These are phyloP conservation scores for Candida tropicalis DNA, from an alignment of 1,139 yeast species.

Conservation along the genomic window DNA sequence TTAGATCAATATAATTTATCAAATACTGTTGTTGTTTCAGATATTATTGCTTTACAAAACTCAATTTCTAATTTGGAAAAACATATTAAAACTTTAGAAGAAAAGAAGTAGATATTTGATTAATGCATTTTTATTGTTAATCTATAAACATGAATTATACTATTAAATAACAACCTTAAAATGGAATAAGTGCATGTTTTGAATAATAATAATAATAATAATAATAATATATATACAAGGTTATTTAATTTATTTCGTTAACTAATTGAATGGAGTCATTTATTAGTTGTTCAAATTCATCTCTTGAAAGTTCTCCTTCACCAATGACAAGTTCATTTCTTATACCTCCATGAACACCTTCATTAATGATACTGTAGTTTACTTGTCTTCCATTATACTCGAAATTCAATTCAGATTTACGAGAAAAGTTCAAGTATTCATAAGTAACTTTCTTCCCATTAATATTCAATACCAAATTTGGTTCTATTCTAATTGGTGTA, in stretches of 20 bases:
- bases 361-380: slow-evolving; percentile 54
- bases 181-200: slow-evolving; percentile 2
- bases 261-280: slow-evolving; percentile 30
- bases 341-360: slow-evolving; percentile 59
- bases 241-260: slow-evolving; percentile 13
- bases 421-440: slow-evolving; percentile 42
- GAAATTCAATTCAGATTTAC: slow-evolving; percentile 49
- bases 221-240: not conserved
- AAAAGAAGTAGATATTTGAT: slow-evolving; percentile 29
- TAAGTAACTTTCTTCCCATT: slow-evolving; percentile 42
- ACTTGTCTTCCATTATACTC: slow-evolving; percentile 34
- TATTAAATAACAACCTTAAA: no score
- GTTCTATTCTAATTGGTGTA: slow-evolving; percentile 36
- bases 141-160: not conserved
- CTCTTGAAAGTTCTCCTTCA: slow-evolving; percentile 31
- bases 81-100: slow-evolving; percentile 60
- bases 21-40: slow-evolving; percentile 72
- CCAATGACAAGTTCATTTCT: slow-evolving; percentile 41
- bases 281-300: slow-evolving; percentile 30
- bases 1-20: slow-evolving; percentile 77
- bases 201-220: not conserved
- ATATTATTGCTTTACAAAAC: slow-evolving; percentile 69
- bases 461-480: slow-evolving; percentile 38
- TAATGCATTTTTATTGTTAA: not conserved
- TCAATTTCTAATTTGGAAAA: slow-evolving; percentile 70